A percentile compares a stretch with the other conserved stretches of the same genome.
Evolutionary conservation across 345 rosid genomes (phyloP).

Genomic region (Salix suchowensis): DNA sequence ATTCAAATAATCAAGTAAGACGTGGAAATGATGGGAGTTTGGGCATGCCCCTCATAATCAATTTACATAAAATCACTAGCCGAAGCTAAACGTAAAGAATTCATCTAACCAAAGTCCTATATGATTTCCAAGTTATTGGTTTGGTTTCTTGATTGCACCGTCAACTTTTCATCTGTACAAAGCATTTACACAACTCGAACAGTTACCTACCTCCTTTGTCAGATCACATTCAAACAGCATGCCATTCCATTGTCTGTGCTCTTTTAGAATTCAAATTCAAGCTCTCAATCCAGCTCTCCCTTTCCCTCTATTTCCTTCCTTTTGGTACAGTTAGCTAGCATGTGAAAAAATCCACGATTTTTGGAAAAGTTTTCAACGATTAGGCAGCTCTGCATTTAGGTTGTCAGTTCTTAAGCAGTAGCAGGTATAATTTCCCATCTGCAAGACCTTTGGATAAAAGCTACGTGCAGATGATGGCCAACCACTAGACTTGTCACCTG

Average conservation of each 20-base stretch:
- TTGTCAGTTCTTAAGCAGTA: neutral
- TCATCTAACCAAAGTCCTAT: neutral
- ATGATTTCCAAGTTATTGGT: neutral
- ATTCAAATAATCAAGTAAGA: neutral
- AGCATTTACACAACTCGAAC: conserved; percentile 8
- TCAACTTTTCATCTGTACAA: conserved; percentile 3
- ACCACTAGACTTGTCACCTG: neutral
- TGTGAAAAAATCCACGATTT: neutral
- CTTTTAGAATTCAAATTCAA: neutral
- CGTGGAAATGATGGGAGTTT: no score
- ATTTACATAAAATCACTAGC: neutral
- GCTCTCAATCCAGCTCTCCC: neutral
- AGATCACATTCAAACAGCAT: neutral
- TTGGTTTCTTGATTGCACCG: neutral
- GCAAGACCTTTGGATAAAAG: neutral
- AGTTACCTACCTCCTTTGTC: neutral
- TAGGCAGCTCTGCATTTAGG: neutral
- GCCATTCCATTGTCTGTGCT: neutral
- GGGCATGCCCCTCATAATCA: neutral
- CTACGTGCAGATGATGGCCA: neutral
- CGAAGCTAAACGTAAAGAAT: neutral
- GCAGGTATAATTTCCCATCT: neutral
- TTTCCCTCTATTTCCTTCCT: neutral
- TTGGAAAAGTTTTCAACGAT: neutral
- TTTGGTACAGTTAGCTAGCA: neutral